Evolutionary conservation across 768 basidiomycete species (phyloP).

Genomic region (Boletus sensibilis): DNA sequence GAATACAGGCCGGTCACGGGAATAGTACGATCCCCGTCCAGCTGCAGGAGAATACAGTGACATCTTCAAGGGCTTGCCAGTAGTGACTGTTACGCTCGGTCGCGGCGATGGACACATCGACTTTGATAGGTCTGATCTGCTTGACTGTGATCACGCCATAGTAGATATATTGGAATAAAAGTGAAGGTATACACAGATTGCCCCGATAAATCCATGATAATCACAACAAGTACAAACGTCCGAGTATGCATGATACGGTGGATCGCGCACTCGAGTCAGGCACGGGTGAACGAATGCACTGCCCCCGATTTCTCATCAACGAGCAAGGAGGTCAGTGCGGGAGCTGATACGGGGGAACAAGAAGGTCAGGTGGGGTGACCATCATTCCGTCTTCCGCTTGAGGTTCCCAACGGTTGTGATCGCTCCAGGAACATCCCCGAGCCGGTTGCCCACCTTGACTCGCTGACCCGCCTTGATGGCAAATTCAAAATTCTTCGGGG

Average conservation of each 20-base stretch:
- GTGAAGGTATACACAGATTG: constrained; percentile 18
- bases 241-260: not conserved
- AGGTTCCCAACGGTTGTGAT: constrained; percentile 24
- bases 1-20: too few relatives aligned
- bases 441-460: constrained; percentile 79
- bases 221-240: constrained; percentile 3
- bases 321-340: not conserved
- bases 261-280: not conserved
- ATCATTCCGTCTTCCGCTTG: constrained; percentile 36
- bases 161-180: constrained; percentile 3
- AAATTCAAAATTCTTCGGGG: constrained; percentile 81
- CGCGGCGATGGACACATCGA: too few relatives aligned
- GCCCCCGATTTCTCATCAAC: not conserved
- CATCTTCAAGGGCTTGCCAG: too few relatives aligned
- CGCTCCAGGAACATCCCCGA: constrained; percentile 55
- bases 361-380: too few relatives aligned
- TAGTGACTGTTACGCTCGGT: too few relatives aligned
- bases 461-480: constrained; percentile 73
- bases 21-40: too few relatives aligned
- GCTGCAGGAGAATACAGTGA: too few relatives aligned
- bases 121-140: not conserved
- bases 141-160: not conserved
- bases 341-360: not conserved
- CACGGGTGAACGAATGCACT: not conserved
- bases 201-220: constrained; percentile 7